Conservation (phyloP, 2,329 filamentous ascomycete genomes). For the Ramularia collo-cygni region DNA sequence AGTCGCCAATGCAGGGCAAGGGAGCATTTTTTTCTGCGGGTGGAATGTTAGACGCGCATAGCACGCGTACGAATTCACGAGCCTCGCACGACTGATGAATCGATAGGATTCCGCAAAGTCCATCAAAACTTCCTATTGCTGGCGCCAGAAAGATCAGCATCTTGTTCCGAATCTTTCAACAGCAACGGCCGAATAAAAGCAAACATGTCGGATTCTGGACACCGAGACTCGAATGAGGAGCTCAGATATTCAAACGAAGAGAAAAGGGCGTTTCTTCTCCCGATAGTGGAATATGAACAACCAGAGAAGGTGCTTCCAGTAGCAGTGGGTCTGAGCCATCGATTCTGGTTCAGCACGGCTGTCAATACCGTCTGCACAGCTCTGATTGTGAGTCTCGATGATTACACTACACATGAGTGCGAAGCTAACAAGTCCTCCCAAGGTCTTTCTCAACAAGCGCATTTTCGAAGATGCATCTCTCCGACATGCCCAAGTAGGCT, state of each 20-base stretch:
- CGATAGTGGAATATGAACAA: conserved; percentile 10
- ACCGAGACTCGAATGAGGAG: conserved; percentile 7
- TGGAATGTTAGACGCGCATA: background rate
- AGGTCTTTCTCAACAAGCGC: conserved; percentile 65
- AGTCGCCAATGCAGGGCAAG: conserved; percentile 4
- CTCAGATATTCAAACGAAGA: conserved; percentile 13
- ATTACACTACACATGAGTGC: background rate
- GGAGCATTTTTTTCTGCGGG: conserved; percentile 9
- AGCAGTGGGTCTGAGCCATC: conserved; percentile 6
- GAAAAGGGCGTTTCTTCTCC: conserved; percentile 13
- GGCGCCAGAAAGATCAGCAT: no score
- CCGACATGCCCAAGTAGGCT: conserved; percentile 57
- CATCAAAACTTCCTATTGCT: no score
- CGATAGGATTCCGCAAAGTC: no score
- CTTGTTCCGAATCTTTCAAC: no score
- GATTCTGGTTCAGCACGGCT: conserved; percentile 18
- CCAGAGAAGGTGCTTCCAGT: conserved; percentile 1
- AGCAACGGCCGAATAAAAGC: no score
- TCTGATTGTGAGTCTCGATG: conserved; percentile 17
- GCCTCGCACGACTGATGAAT: no score
- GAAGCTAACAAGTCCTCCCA: background rate
- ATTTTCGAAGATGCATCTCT: conserved; percentile 59
- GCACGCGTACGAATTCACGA: no score
- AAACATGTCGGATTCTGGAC: background rate
- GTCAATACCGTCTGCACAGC: conserved; percentile 19